These are phyloP conservation scores for Endoconidiophora polonica DNA, from an alignment of 2,329 filamentous ascomycete species.

Conservation along the genomic window DNA sequence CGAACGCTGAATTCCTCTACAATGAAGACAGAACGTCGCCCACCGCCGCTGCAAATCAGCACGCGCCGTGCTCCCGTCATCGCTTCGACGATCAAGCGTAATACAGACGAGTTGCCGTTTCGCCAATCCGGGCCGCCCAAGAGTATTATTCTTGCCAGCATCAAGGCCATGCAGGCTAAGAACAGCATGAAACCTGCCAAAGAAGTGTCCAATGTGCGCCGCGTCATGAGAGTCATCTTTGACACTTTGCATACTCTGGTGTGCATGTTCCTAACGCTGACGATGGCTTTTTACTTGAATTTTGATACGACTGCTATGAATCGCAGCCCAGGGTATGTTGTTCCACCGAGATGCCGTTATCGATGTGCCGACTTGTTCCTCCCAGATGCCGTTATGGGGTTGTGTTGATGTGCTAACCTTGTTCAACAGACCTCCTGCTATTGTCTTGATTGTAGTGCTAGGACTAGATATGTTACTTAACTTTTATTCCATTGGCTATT, in stretches of 20 bases:
- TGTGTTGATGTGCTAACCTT: background rate
- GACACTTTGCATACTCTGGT: conserved; percentile 20
- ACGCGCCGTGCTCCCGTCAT: background rate
- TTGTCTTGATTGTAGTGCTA: conserved; percentile 20
- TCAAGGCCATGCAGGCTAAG: background rate
- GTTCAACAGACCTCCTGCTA: conserved; percentile 17
- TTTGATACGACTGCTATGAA: conserved; percentile 16
- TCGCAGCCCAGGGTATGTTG: conserved; percentile 7
- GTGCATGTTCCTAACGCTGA: conserved; percentile 19
- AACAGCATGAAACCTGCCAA: background rate
- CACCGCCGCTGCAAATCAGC: background rate
- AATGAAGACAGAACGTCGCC: conserved; percentile 5
- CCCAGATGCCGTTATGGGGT: background rate
- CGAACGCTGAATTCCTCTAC: background rate
- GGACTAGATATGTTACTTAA: conserved; percentile 22
- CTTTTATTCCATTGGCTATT: conserved; percentile 20
- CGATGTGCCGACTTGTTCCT: background rate
- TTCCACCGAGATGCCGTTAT: background rate
- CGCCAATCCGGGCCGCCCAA: background rate
- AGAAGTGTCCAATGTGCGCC: background rate
- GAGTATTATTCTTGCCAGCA: background rate
- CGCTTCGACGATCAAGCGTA: background rate
- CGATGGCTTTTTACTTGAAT: conserved; percentile 20
- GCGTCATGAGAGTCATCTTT: conserved; percentile 17
- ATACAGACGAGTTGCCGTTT: background rate